Conservation (phyloP, 768 basidiomycete species). For the Lepiota subincarnata region DNA sequence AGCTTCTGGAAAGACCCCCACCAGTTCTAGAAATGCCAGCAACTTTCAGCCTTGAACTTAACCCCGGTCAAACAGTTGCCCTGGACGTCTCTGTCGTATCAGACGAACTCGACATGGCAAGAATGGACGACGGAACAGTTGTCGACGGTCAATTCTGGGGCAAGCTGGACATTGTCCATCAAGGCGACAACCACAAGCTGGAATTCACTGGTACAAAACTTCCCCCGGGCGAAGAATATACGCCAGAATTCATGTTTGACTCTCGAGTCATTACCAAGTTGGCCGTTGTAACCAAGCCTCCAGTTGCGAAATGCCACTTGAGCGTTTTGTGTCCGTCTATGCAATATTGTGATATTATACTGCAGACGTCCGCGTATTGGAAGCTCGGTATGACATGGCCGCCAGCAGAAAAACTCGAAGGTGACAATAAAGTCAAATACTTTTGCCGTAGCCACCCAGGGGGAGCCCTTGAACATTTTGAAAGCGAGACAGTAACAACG, state of each 20-base stretch:
- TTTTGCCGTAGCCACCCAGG: constrained; percentile 82
- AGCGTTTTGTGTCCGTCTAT: constrained; percentile 67
- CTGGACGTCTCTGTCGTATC: constrained; percentile 77
- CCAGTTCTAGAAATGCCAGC: constrained; percentile 87
- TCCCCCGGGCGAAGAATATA: constrained; percentile 54
- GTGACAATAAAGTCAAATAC: constrained; percentile 67
- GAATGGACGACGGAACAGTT: constrained; percentile 84
- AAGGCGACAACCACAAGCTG: constrained; percentile 71
- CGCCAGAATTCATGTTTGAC: constrained; percentile 71
- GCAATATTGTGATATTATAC: constrained; percentile 78
- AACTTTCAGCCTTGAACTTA: constrained; percentile 76
- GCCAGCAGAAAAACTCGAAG: constrained; percentile 57
- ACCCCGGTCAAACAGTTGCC: constrained; percentile 74
- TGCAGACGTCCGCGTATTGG: constrained; percentile 72
- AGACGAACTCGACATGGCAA: constrained; percentile 85
- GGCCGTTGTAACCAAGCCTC: constrained; percentile 68
- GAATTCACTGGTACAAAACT: constrained; percentile 81
- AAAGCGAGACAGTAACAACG: constrained; percentile 74
- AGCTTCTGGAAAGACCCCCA: constrained; percentile 37
- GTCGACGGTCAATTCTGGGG: constrained; percentile 89
- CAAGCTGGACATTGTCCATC: constrained; percentile 78
- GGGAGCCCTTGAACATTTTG: constrained; percentile 84
- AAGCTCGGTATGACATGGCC: constrained; percentile 76
- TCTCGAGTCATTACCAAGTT: constrained; percentile 74
- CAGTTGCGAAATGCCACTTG: constrained; percentile 72